These are phyloP conservation scores for Clonostachys byssicola DNA, from an alignment of 2,329 filamentous ascomycete genomes.

Conservation along the genomic window DNA sequence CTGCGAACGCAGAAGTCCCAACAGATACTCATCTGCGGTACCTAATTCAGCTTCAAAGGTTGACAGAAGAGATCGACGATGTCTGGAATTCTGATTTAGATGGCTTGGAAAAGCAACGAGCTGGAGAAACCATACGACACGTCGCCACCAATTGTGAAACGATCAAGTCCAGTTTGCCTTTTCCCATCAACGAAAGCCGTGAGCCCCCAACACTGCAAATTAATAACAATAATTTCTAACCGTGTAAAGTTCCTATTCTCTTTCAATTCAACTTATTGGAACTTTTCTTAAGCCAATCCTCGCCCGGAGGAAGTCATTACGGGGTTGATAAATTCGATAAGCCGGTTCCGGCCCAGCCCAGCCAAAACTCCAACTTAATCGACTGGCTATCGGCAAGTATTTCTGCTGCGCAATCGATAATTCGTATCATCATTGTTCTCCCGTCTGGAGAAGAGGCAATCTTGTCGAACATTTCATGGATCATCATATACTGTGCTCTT, in stretches of 20 bases:
- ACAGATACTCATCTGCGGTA: conserved; percentile 19
- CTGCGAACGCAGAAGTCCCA: conserved; percentile 2
- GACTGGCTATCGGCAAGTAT: conserved; percentile 22
- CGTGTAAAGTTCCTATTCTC: conserved; percentile 12
- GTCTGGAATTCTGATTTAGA: not conserved
- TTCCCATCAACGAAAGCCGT: conserved; percentile 22
- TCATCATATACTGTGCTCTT: conserved; percentile 21
- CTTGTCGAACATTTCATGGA: conserved; percentile 22
- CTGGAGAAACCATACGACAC: too few species aligned
- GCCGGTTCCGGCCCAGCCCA: not conserved
- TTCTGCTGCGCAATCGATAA: conserved; percentile 18
- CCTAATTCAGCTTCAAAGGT: conserved; percentile 16
- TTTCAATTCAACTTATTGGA: conserved; percentile 19
- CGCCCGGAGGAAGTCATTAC: conserved; percentile 15
- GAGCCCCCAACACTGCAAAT: conserved; percentile 1
- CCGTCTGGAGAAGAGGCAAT: conserved; percentile 16
- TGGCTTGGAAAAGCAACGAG: too few species aligned
- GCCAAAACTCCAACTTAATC: conserved; percentile 10
- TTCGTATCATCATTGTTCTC: conserved; percentile 16
- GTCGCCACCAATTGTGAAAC: not conserved
- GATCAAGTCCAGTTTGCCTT: conserved; percentile 13
- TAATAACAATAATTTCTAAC: too few species aligned
- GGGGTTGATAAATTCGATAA: conserved; percentile 15
- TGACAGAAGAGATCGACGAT: conserved; percentile 7
- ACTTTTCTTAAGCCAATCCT: conserved; percentile 20